Percentiles rank a stretch among this genome's conserved stretches.
These are phyloP conservation scores for Paraurostyla sp. DNA, from an alignment of 73 alveolate genomes.

Conservation along the genomic window DNA sequence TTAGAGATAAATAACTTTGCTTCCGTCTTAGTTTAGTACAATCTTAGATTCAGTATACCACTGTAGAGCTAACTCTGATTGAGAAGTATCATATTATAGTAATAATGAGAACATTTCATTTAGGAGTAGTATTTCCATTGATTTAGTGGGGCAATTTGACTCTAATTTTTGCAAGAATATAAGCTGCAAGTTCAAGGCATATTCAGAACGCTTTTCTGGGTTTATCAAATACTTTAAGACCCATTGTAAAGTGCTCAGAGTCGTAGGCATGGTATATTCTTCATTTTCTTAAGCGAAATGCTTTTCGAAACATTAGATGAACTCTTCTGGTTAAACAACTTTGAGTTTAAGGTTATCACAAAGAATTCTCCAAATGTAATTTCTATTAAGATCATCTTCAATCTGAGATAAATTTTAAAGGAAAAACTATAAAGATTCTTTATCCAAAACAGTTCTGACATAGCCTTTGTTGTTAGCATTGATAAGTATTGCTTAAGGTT, in stretches of 20 bases:
- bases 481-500: slow-evolving; percentile 84
- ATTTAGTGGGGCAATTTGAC: background rate
- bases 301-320: slow-evolving; percentile 24
- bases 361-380: slow-evolving; percentile 55
- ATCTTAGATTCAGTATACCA: background rate
- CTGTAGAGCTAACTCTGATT: background rate
- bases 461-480: slow-evolving; percentile 91
- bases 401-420: slow-evolving; percentile 24
- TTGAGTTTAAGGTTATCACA: slow-evolving; percentile 36
- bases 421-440: slow-evolving; percentile 74
- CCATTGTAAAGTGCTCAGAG: background rate
- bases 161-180: slow-evolving; percentile 5
- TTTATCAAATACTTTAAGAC: background rate
- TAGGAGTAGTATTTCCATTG: slow-evolving; percentile 45
- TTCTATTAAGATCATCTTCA: slow-evolving; percentile 49
- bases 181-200: background rate
- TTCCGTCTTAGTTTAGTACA: background rate
- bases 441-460: slow-evolving; percentile 82
- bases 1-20: background rate
- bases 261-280: slow-evolving; percentile 35
- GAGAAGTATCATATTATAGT: background rate
- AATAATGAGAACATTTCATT: background rate
- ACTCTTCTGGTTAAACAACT: slow-evolving; percentile 9
- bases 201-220: background rate
- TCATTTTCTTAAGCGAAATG: slow-evolving; percentile 35